Conservation (phyloP, 345 rosid species). For the Gossypium anomalum region DNA sequence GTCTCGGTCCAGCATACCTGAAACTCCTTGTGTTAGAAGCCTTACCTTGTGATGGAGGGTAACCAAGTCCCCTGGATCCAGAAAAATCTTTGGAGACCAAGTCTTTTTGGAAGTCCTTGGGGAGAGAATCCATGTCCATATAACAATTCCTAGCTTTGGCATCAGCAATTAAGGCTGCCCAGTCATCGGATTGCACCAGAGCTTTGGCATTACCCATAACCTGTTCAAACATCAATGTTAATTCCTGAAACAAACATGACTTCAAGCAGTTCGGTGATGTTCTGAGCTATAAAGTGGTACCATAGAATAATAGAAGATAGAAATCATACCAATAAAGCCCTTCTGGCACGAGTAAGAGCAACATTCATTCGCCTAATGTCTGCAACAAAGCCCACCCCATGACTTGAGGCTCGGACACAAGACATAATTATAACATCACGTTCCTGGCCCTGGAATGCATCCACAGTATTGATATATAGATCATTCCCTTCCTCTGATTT, state of each 20-base stretch:
- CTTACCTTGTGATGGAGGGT: slow-evolving; percentile 45
- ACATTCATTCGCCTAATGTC: slow-evolving; percentile 98
- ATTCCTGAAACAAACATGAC: slow-evolving; percentile 4
- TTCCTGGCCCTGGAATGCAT: slow-evolving; percentile 99
- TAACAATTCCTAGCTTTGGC: slow-evolving; percentile 86
- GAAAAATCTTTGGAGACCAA: slow-evolving; percentile 31
- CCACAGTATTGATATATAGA: slow-evolving; percentile 90
- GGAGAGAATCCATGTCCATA: slow-evolving; percentile 89
- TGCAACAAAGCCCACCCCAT: slow-evolving; percentile 95
- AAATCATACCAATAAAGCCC: slow-evolving; percentile 85
- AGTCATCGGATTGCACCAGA: slow-evolving; percentile 74
- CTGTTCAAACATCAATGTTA: slow-evolving; percentile 43
- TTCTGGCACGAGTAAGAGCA: slow-evolving; percentile 96
- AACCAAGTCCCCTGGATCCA: slow-evolving; percentile 44
- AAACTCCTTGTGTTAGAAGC: slow-evolving; percentile 50
- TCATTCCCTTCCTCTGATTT: slow-evolving; percentile 90
- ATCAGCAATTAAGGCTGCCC: slow-evolving; percentile 87
- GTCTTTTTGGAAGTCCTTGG: slow-evolving; percentile 56
- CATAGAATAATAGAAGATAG: not conserved
- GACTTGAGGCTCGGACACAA: slow-evolving; percentile 93
- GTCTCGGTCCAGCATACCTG: slow-evolving; percentile 68
- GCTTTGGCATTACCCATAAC: slow-evolving; percentile 95
- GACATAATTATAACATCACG: slow-evolving; percentile 99
- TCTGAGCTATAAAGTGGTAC: not conserved
- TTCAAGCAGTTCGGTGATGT: not conserved